Percentiles rank a stretch among this genome's conserved stretches.
Conservation (phyloP, 495 filamentous ascomycete genomes). For the Aspergillus funiculosus region DNA sequence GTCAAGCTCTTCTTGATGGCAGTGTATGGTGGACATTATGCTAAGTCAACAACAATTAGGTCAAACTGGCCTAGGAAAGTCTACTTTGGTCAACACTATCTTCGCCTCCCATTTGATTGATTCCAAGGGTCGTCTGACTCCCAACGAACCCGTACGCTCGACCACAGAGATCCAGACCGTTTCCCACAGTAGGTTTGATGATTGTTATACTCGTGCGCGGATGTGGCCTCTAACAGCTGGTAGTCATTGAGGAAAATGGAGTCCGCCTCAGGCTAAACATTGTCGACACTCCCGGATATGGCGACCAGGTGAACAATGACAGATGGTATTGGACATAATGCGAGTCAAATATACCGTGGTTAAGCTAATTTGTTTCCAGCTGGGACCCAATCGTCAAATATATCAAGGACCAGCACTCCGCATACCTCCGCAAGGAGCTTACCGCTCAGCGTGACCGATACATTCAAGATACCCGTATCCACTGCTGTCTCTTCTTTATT, state of each 20-base stretch:
- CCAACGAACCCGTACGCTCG: slow-evolving; percentile 85
- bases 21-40: neutral
- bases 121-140: slow-evolving; percentile 88
- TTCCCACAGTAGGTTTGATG: slow-evolving; percentile 66
- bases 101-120: slow-evolving; percentile 99
- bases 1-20: slow-evolving; percentile 31
- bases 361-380: slow-evolving; percentile 38
- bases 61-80: slow-evolving; percentile 98
- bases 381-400: slow-evolving; percentile 99
- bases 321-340: slow-evolving; percentile 50
- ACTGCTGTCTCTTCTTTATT: slow-evolving; percentile 99
- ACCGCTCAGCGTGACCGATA: slow-evolving; percentile 99
- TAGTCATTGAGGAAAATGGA: slow-evolving; percentile 94
- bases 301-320: slow-evolving; percentile 78
- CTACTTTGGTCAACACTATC: slow-evolving; percentile 99
- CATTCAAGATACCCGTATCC: slow-evolving; percentile 97
- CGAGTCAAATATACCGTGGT: neutral
- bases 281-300: slow-evolving; percentile 74
- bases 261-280: slow-evolving; percentile 74
- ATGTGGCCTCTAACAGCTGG: neutral
- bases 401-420: slow-evolving; percentile 99
- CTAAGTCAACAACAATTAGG: slow-evolving; percentile 48
- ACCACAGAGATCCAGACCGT: slow-evolving; percentile 98
- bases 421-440: slow-evolving; percentile 98
- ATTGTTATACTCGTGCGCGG: neutral